These are phyloP conservation scores for Chrysoporthe cubensis DNA, from an alignment of 2,329 filamentous ascomycete species.

Conservation along the genomic window DNA sequence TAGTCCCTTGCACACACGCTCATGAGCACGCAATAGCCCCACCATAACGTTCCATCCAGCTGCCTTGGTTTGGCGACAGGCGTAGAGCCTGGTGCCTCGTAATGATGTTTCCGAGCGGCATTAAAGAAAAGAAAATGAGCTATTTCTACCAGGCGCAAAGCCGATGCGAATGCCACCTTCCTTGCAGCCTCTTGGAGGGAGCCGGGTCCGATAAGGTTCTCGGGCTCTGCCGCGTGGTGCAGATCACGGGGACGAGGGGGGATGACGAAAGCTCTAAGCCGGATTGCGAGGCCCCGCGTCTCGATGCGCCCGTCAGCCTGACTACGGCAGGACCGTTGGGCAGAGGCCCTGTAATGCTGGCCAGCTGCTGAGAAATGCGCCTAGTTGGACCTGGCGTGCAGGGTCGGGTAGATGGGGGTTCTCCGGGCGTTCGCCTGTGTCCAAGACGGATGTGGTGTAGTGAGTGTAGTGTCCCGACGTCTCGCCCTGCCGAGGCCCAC, in stretches of 20 bases:
- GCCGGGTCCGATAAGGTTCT: not conserved
- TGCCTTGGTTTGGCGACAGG: not conserved
- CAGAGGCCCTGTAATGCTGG: conserved; percentile 11
- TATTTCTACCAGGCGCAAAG: not conserved
- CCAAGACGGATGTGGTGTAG: conserved; percentile 1
- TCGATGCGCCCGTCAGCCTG: not conserved
- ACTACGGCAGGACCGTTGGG: not conserved
- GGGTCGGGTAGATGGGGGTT: not conserved
- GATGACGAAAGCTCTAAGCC: conserved; percentile 22
- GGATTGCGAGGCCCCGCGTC: conserved; percentile 21
- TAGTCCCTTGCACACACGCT: no score
- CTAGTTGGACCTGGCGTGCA: not conserved
- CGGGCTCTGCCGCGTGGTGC: conserved; percentile 22
- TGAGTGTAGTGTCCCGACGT: not conserved
- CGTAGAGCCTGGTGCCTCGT: not conserved
- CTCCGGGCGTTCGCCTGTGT: not conserved
- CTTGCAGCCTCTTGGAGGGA: not conserved
- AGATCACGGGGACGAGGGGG: not conserved
- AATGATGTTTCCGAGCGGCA: not conserved
- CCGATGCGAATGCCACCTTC: conserved; percentile 8
- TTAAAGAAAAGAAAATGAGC: not conserved
- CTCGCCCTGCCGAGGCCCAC: not conserved
- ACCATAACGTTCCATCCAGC: conserved; percentile 10
- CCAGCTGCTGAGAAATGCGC: conserved; percentile 13
- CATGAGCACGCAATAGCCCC: conserved; percentile 26